phyloP scores from a whole-genome alignment of 2,329 filamentous ascomycete species.

The Pyrenochaeta sp. region DNA sequence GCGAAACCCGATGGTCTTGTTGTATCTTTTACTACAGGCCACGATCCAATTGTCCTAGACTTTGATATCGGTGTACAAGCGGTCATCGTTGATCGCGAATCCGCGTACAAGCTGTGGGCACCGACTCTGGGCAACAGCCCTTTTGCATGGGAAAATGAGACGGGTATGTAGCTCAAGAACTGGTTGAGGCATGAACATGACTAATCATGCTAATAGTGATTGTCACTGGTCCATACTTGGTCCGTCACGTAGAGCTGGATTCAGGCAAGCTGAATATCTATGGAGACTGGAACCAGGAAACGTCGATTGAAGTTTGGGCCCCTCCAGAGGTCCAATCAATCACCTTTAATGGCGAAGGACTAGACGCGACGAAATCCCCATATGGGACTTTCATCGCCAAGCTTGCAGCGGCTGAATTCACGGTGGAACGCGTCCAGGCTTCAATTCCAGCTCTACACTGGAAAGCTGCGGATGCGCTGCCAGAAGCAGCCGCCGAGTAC shows the following conservation, averaged over 20 bases:
- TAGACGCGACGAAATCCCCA: constrained; percentile 46
- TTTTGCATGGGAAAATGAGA: too few relatives aligned
- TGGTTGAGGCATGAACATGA: too few relatives aligned
- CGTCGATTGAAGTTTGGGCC: constrained; percentile 50
- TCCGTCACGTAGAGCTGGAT: constrained; percentile 51
- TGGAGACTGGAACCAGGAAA: constrained; percentile 54
- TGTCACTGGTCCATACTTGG: constrained; percentile 37
- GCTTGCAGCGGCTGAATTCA: constrained; percentile 50
- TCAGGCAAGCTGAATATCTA: constrained; percentile 56
- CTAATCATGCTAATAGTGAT: too few relatives aligned
- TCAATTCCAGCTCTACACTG: constrained; percentile 57
- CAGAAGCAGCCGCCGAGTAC: constrained; percentile 56
- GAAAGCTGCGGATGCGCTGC: constrained; percentile 60
- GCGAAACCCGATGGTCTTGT: too few relatives aligned
- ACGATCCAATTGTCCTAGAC: too few relatives aligned
- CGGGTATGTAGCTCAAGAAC: too few relatives aligned
- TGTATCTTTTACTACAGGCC: too few relatives aligned
- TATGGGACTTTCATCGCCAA: constrained; percentile 61
- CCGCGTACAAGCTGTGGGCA: too few relatives aligned
- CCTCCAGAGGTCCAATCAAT: constrained; percentile 39
- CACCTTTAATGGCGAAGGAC: constrained; percentile 57
- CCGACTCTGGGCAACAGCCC: too few relatives aligned
- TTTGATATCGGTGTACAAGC: too few relatives aligned
- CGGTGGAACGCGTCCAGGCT: constrained; percentile 47
- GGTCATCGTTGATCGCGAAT: too few relatives aligned